phyloP scores from a whole-genome alignment of 176 grass and related monocot species.

The barley (Hordeum vulgare) region DNA sequence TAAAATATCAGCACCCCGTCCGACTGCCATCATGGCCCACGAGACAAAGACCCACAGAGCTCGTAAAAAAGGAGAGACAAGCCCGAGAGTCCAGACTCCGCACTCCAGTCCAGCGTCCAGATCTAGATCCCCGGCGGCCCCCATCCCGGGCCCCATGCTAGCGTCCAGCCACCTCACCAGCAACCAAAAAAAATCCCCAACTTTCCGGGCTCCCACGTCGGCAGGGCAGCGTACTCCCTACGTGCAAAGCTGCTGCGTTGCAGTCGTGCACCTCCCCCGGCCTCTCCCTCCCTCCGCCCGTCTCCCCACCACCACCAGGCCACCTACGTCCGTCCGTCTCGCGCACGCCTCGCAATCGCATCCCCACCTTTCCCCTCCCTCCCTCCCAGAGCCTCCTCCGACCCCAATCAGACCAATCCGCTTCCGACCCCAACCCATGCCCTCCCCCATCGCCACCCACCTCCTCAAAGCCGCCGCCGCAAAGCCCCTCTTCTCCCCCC shows the following conservation, averaged over 20 bases:
- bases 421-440: constrained; percentile 28
- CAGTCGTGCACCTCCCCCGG: background rate
- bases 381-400: background rate
- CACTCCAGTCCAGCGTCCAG: background rate
- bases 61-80: too few relatives aligned
- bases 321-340: background rate
- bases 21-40: background rate
- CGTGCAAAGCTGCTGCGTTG: background rate
- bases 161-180: constrained; percentile 20
- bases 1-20: background rate
- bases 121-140: constrained; percentile 29
- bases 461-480: constrained; percentile 44
- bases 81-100: background rate
- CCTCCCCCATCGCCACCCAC: constrained; percentile 37
- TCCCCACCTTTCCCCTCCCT: background rate
- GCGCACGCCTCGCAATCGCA: background rate
- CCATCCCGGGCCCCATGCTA: background rate
- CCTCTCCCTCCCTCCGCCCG: background rate
- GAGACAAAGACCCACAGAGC: background rate
- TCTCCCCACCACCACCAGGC: too few relatives aligned
- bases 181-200: background rate
- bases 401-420: constrained; percentile 11
- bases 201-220: background rate
- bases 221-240: background rate
- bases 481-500: constrained; percentile 37